Evolutionary conservation across 805 yeast species (phyloP).

Genomic region (Wickerhamomyces ciferrii): DNA sequence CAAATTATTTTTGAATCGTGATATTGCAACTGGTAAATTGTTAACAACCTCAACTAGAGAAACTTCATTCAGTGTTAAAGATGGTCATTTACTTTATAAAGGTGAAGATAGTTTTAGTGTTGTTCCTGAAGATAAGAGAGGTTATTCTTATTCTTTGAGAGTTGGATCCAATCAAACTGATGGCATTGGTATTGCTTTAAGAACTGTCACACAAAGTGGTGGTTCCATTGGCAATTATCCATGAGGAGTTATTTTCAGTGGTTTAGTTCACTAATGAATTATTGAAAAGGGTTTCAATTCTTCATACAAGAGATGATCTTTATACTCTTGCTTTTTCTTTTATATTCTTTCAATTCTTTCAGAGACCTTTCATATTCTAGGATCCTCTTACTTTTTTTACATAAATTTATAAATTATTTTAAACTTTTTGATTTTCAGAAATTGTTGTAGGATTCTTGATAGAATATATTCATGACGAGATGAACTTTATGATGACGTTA

Average conservation of each 20-base stretch:
- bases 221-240: background rate
- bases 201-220: background rate
- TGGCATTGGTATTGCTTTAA: background rate
- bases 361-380: too few relatives aligned
- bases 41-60: background rate
- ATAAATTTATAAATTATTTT: too few relatives aligned
- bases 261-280: too few relatives aligned
- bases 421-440: too few relatives aligned
- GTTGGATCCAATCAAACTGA: background rate
- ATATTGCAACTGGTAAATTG: background rate
- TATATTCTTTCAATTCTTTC: too few relatives aligned
- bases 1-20: background rate
- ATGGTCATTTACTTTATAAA: conserved; percentile 1
- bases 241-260: too few relatives aligned
- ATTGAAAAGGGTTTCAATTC: background rate
- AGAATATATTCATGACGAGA: too few relatives aligned
- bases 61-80: background rate
- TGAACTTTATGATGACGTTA: too few relatives aligned
- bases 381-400: too few relatives aligned
- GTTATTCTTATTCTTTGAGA: background rate
- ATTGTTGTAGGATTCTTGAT: too few relatives aligned
- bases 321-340: too few relatives aligned
- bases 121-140: background rate
- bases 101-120: background rate
- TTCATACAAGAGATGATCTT: background rate